Base-by-base conservation (phyloP, 169 alveolate genomes). In the Amoebophrya sp. region DNA sequence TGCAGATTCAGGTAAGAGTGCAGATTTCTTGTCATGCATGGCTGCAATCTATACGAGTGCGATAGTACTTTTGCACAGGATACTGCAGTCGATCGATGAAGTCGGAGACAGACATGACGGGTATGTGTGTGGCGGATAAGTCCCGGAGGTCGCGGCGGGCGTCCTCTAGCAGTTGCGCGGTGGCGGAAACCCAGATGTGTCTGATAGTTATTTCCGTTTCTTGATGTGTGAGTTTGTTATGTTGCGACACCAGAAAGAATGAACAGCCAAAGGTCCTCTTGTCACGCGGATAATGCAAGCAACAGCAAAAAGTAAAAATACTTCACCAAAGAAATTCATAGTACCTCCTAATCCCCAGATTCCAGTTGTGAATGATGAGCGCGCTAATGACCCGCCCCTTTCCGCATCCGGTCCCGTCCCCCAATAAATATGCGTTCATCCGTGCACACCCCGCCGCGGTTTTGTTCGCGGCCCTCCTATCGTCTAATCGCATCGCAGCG, bases 321-420 rank as follows among this genome's bases (percentile, higher is more conserved):
- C n/a, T n/a, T n/a, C n/a, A n/a, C n/a, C n/a, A n/a, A 12, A 47
- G 66, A 47, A 47, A 47, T 18, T 7, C 18, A 23, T 54, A 89
- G 39, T 39, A 29, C 91, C 91, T 89, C 38, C 77, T 18, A 38
- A 23, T 39, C 35, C 91, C 91, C 91, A 89, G 40, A 32, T 89
- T 39, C 91, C 91, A 89, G 23, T 39, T 40, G 38, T 89, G 91
- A 2, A 89, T n/a, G 39, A 89, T 89, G 35, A 89, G 41, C 2
- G 91, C 91, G 0, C 55, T 38, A 29, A 89, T 39, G 55, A 89
- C 91, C 33, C 91, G 54, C 29, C 91, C 91, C 91, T 89, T 89
- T 1, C 91, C 91, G 23, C 91, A 89, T 14, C 91, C 41, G 77
- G 41, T 23, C 2, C 40, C 32, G 90, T 77, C 39, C 39, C 33